A percentile compares a stretch with the other conserved stretches of the same genome.
Evolutionary conservation across 805 yeast species (phyloP).

Genomic region (Ogataea nitratoaversa): DNA sequence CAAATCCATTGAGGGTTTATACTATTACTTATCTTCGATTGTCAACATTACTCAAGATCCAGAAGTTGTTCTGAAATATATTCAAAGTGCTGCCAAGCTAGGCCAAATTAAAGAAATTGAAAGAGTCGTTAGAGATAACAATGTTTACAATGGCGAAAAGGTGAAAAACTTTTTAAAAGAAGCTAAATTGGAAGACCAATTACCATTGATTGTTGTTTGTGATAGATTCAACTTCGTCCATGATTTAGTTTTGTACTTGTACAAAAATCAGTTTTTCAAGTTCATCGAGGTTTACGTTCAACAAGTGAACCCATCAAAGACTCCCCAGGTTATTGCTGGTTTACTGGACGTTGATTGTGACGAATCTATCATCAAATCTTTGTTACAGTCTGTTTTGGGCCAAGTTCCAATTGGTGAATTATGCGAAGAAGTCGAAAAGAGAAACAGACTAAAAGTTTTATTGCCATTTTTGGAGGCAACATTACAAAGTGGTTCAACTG

Average conservation of each 20-base stretch:
- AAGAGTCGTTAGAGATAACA: conserved; percentile 91
- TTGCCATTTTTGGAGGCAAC: conserved; percentile 92
- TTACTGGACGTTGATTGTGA: conserved; percentile 96
- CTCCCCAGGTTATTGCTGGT: conserved; percentile 96
- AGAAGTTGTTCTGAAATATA: conserved; percentile 93
- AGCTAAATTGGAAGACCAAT: conserved; percentile 87
- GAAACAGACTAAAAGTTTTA: conserved; percentile 87
- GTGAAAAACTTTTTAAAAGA: conserved; percentile 97
- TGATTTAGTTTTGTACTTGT: conserved; percentile 87
- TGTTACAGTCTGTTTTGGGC: conserved; percentile 82
- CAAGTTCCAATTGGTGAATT: conserved; percentile 89
- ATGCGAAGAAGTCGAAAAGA: conserved; percentile 92
- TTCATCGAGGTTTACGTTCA: conserved; percentile 97
- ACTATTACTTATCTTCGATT: conserved; percentile 87
- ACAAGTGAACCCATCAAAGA: conserved; percentile 91
- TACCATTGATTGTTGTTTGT: conserved; percentile 94
- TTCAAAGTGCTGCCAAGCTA: conserved; percentile 87
- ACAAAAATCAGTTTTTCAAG: conserved; percentile 93
- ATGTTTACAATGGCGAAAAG: conserved; percentile 92
- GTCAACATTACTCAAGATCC: conserved; percentile 92
- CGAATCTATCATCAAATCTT: conserved; percentile 74
- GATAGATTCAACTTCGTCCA: conserved; percentile 89
- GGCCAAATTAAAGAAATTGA: conserved; percentile 93
- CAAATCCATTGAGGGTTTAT: conserved; percentile 88
- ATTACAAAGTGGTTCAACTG: conserved; percentile 77